Conservation (phyloP, 2,329 filamentous ascomycete genomes). For the Cyanodermella asteris region DNA sequence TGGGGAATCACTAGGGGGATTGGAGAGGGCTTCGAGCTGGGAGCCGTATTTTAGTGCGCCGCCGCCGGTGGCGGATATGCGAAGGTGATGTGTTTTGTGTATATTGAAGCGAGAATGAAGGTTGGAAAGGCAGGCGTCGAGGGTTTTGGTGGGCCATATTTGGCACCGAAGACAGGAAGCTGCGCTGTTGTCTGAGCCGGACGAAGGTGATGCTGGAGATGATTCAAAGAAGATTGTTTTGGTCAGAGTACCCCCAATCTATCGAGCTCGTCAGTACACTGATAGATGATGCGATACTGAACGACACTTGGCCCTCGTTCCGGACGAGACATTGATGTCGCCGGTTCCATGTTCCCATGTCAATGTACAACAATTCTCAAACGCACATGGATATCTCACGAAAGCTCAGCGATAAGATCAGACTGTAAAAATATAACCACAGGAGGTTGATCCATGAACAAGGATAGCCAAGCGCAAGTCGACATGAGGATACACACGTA, state of each 20-base stretch:
- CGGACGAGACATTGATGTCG: neutral
- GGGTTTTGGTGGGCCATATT: slow-evolving; percentile 60
- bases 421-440: too few species aligned
- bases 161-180: slow-evolving; percentile 88
- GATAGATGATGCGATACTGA: slow-evolving; percentile 1
- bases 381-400: too few species aligned
- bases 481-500: too few species aligned
- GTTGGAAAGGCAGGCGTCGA: too few species aligned
- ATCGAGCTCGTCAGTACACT: too few species aligned
- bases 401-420: too few species aligned
- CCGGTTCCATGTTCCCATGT: slow-evolving; percentile 1
- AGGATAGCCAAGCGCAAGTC: too few species aligned
- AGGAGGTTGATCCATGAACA: too few species aligned
- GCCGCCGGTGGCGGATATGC: slow-evolving; percentile 87
- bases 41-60: slow-evolving; percentile 96
- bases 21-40: slow-evolving; percentile 69
- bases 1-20: too few species aligned
- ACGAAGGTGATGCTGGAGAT: slow-evolving; percentile 75
- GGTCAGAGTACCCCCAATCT: slow-evolving; percentile 89
- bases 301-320: neutral
- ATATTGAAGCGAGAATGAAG: slow-evolving; percentile 51
- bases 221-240: slow-evolving; percentile 78
- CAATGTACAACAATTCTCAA: too few species aligned
- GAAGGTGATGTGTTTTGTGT: slow-evolving; percentile 47
- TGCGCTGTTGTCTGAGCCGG: slow-evolving; percentile 80